Percentiles rank a stretch among this genome's conserved stretches.
phyloP scores from a whole-genome alignment of 108 stramenopile genomes.

The Cyclotella baltica region DNA sequence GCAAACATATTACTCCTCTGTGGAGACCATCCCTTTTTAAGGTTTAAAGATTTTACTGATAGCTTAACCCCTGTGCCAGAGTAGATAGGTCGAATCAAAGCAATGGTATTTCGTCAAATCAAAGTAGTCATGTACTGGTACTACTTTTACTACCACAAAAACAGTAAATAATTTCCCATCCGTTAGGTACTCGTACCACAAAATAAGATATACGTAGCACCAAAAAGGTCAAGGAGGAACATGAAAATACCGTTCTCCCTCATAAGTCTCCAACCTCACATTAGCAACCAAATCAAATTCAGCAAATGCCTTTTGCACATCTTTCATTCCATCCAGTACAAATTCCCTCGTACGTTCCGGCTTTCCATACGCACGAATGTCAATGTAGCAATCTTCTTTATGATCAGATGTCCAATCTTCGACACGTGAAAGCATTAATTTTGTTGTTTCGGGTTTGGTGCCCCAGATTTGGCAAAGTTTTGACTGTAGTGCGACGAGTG shows the following conservation, averaged over 20 bases:
- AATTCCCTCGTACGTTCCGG: slow-evolving; percentile 72
- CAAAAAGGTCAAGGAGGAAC: slow-evolving; percentile 57
- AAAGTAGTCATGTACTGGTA: no score
- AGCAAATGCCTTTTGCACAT: slow-evolving; percentile 68
- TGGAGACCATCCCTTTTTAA: no score
- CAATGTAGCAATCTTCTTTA: slow-evolving; percentile 74
- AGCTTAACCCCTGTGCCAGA: no score
- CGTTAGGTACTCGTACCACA: no score
- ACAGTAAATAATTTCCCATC: no score
- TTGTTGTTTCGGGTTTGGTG: slow-evolving; percentile 72
- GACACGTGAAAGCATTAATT: slow-evolving; percentile 67
- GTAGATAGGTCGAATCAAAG: no score
- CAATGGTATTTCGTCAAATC: no score
- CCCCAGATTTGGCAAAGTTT: slow-evolving; percentile 76
- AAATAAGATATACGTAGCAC: no score
- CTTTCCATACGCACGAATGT: slow-evolving; percentile 74
- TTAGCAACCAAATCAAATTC: slow-evolving; percentile 75
- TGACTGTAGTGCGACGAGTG: slow-evolving; percentile 61
- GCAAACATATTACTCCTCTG: no score
- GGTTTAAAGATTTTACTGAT: no score
- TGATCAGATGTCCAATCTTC: slow-evolving; percentile 87
- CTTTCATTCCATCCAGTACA: slow-evolving; percentile 71
- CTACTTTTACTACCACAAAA: no score
- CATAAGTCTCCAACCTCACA: slow-evolving; percentile 75
- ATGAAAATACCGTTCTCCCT: slow-evolving; percentile 79